Conservation (phyloP, 768 basidiomycete genomes). For the Naganishia vaughanmartiniae region DNA sequence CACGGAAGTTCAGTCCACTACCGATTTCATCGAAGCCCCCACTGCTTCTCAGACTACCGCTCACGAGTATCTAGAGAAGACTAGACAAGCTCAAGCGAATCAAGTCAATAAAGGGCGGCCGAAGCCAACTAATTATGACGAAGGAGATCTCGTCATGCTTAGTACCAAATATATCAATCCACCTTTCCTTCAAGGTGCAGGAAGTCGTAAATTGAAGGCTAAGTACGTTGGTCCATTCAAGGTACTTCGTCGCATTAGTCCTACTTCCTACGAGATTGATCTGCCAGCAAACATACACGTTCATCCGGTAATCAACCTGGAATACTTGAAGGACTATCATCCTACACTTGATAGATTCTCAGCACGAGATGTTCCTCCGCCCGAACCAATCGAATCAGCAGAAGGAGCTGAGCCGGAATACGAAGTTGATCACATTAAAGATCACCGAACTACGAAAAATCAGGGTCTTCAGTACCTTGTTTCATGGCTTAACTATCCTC, state of each 20-base stretch:
- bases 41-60: not conserved
- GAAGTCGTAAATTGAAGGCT: conserved; percentile 33
- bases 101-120: not conserved
- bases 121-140: not conserved
- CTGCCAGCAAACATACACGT: conserved; percentile 30
- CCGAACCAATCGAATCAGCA: not conserved
- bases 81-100: not conserved
- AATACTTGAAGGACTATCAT: conserved; percentile 11
- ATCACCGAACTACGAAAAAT: not conserved
- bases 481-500: no score
- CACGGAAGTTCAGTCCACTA: not conserved
- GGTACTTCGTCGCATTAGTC: conserved; percentile 26
- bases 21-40: conserved; percentile 1
- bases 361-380: not conserved
- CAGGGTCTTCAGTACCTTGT: no score
- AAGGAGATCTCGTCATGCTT: not conserved
- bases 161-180: conserved; percentile 9
- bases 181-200: not conserved
- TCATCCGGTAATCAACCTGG: conserved; percentile 36
- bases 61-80: not conserved
- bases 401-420: not conserved
- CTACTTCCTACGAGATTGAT: no score
- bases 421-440: not conserved
- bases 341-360: not conserved
- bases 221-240: conserved; percentile 37